phyloP scores from a whole-genome alignment of 2,329 filamentous ascomycete genomes.

The Whalleya microplaca region DNA sequence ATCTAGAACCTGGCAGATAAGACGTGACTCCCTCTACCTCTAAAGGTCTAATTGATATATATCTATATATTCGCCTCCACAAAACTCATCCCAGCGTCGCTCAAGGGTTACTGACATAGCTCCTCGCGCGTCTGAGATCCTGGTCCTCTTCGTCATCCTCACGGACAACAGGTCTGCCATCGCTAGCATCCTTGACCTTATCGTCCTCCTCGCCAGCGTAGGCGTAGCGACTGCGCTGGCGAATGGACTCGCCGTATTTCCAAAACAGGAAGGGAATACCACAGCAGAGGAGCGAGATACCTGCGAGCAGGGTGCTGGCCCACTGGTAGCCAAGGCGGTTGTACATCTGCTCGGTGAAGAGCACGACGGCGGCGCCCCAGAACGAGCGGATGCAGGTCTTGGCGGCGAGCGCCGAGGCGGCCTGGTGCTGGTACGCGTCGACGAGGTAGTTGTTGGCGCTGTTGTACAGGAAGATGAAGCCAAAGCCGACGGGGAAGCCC shows the following conservation, averaged over 20 bases:
- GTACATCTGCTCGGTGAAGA: constrained; percentile 86
- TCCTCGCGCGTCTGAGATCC: constrained; percentile 48
- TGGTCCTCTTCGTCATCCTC: constrained; percentile 42
- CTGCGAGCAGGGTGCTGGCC: constrained; percentile 74
- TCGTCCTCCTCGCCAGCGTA: constrained; percentile 61
- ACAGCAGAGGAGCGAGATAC: constrained; percentile 77
- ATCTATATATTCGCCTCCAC: not conserved
- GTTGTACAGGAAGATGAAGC: constrained; percentile 85
- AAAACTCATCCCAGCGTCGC: not conserved
- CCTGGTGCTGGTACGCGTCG: constrained; percentile 69
- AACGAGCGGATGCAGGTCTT: constrained; percentile 81
- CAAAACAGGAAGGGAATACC: constrained; percentile 84
- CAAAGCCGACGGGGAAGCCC: constrained; percentile 74
- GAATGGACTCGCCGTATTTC: constrained; percentile 72
- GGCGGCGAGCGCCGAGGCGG: constrained; percentile 78
- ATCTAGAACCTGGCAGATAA: not conserved
- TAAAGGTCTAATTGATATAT: not conserved
- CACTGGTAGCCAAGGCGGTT: constrained; percentile 72
- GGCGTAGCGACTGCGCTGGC: constrained; percentile 71
- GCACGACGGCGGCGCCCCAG: constrained; percentile 77
- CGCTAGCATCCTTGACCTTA: constrained; percentile 41
- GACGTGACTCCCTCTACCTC: not conserved
- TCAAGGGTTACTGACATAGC: constrained; percentile 53
- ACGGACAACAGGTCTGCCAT: constrained; percentile 33
- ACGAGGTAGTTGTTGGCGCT: constrained; percentile 75